Evolutionary conservation across 805 yeast species (phyloP).

Genomic region (Kluyveromyces wickerhamii): DNA sequence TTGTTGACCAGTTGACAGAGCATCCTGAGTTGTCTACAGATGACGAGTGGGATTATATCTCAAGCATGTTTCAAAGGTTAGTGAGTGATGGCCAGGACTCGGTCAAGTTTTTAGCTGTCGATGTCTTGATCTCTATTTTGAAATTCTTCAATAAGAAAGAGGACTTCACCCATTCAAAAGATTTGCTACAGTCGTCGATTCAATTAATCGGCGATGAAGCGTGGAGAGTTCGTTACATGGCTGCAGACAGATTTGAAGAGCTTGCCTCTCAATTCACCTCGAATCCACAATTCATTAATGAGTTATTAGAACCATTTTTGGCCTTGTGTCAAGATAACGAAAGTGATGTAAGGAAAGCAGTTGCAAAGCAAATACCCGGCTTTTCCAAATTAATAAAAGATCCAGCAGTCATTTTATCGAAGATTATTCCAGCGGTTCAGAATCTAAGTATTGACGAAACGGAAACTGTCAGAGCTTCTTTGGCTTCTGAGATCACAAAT

Average conservation of each 20-base stretch:
- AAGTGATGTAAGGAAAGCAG: slow-evolving; percentile 94
- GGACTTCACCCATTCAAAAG: slow-evolving; percentile 53
- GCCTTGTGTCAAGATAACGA: slow-evolving; percentile 82
- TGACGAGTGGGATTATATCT: slow-evolving; percentile 67
- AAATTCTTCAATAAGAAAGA: slow-evolving; percentile 52
- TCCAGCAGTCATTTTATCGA: slow-evolving; percentile 48
- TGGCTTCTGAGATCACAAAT: slow-evolving; percentile 82
- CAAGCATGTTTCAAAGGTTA: slow-evolving; percentile 73
- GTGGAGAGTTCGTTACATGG: slow-evolving; percentile 98
- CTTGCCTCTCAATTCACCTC: slow-evolving; percentile 59
- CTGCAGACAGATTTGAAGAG: slow-evolving; percentile 84
- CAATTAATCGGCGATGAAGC: slow-evolving; percentile 78
- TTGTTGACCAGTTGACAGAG: slow-evolving; percentile 53
- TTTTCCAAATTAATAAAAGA: slow-evolving; percentile 46
- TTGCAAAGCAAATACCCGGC: slow-evolving; percentile 83
- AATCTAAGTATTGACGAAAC: slow-evolving; percentile 83
- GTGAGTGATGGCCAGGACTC: slow-evolving; percentile 89
- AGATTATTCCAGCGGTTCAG: slow-evolving; percentile 76
- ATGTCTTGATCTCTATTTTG: slow-evolving; percentile 76
- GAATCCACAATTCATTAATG: slow-evolving; percentile 43
- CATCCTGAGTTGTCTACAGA: slow-evolving; percentile 40
- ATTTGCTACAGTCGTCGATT: slow-evolving; percentile 56
- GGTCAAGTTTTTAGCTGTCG: slow-evolving; percentile 83
- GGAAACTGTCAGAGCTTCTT: slow-evolving; percentile 87
- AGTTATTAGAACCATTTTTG: slow-evolving; percentile 55